phyloP scores from a whole-genome alignment of 1,284 basidiomycete genomes.

The Sanghuangporus weigelae region DNA sequence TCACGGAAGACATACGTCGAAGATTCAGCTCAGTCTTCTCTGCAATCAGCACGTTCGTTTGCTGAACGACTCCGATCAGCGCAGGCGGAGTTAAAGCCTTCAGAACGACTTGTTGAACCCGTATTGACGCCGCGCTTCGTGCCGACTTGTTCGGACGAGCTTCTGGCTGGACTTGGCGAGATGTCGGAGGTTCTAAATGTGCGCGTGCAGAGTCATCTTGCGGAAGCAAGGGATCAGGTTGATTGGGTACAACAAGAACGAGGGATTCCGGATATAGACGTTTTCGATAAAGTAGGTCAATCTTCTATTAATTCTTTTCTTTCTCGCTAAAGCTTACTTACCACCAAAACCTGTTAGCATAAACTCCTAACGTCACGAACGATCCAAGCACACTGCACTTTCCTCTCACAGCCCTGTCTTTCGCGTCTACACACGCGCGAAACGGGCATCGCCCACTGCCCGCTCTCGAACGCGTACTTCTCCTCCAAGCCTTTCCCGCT shows the following conservation, averaged over 20 bases:
- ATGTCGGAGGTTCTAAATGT: slow-evolving; percentile 41
- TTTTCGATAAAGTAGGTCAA: slow-evolving; percentile 58
- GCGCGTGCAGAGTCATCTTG: slow-evolving; percentile 70
- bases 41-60: slow-evolving; percentile 51
- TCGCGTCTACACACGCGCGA: slow-evolving; percentile 44
- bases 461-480: slow-evolving; percentile 82
- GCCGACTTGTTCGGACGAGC: slow-evolving; percentile 69
- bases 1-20: slow-evolving; percentile 71
- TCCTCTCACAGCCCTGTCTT: slow-evolving; percentile 49
- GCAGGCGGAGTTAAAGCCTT: slow-evolving; percentile 34
- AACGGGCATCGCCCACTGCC: slow-evolving; percentile 76
- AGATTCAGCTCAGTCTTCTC: slow-evolving; percentile 42
- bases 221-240: slow-evolving; percentile 70
- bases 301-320: no score
- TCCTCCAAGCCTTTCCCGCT: slow-evolving; percentile 69
- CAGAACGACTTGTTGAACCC: slow-evolving; percentile 59
- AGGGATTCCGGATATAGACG: slow-evolving; percentile 61
- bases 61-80: slow-evolving; percentile 41
- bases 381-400: slow-evolving; percentile 84
- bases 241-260: slow-evolving; percentile 60
- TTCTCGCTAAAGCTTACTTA: neutral
- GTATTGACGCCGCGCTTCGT: slow-evolving; percentile 83
- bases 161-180: slow-evolving; percentile 54
- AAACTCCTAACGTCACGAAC: slow-evolving; percentile 58
- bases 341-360: slow-evolving; percentile 32